Conservation (phyloP, 2,329 filamentous ascomycete species). For the Phoma sp. region DNA sequence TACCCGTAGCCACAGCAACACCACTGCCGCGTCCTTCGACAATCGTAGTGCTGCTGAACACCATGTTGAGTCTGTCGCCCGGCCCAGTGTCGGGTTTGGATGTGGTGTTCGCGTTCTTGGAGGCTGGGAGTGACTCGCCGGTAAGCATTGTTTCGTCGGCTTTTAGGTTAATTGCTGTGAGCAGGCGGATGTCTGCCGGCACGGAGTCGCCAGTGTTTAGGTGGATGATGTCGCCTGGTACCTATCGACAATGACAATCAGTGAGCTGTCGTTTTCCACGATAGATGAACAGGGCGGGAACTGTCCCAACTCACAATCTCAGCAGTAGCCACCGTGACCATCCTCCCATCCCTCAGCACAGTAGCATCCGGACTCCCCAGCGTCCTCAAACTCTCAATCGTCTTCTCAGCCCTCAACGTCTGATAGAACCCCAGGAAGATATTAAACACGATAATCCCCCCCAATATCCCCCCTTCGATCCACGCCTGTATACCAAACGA, state of each 20-base stretch:
- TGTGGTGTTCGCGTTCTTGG: constrained; percentile 63
- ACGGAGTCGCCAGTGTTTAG: constrained; percentile 69
- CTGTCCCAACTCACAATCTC: constrained; percentile 60
- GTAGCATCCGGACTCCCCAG: constrained; percentile 53
- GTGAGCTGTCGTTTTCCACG: not conserved
- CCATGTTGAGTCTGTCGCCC: constrained; percentile 72
- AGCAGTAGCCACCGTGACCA: constrained; percentile 59
- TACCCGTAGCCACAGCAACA: constrained; percentile 70
- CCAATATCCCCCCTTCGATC: constrained; percentile 56
- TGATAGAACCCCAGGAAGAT: constrained; percentile 54
- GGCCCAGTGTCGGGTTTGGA: constrained; percentile 63
- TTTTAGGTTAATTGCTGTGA: constrained; percentile 74
- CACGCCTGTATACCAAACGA: constrained; percentile 53
- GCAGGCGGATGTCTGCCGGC: constrained; percentile 68
- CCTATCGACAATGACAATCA: constrained; percentile 44
- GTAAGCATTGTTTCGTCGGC: constrained; percentile 75
- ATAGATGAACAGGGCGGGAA: not conserved
- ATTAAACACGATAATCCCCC: constrained; percentile 53
- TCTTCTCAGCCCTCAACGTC: constrained; percentile 55
- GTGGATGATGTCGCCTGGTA: constrained; percentile 69
- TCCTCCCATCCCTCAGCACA: constrained; percentile 59
- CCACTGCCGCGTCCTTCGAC: constrained; percentile 72
- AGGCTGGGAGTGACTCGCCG: constrained; percentile 72
- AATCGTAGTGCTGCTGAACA: constrained; percentile 71
- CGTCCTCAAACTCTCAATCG: constrained; percentile 53